Conservation (phyloP, 306 rosid genomes). For the Trifolium fragiferum region DNA sequence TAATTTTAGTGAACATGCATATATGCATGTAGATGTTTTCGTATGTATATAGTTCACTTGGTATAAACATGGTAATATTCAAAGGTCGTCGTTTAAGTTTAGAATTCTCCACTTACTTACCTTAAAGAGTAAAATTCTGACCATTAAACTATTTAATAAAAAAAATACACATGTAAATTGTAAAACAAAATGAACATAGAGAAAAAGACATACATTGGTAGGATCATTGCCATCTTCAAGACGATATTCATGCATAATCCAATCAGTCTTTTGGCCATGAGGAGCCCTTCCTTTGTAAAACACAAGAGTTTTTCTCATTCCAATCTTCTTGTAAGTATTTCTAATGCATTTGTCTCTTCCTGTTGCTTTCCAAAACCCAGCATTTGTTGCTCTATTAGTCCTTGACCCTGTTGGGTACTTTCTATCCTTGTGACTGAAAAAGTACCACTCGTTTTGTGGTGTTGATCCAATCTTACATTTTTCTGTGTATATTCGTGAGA, state of each 20-base stretch:
- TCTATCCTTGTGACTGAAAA: slow-evolving; percentile 96
- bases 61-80: no score
- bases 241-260: slow-evolving; percentile 99
- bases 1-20: no score
- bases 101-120: no score
- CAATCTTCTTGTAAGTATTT: slow-evolving; percentile 77
- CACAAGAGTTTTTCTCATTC: slow-evolving; percentile 93
- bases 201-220: slow-evolving; percentile 46
- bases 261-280: slow-evolving; percentile 92
- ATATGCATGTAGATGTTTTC: no score
- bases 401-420: slow-evolving; percentile 98
- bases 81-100: no score
- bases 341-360: slow-evolving; percentile 95
- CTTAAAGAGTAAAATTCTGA: no score
- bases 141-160: no score
- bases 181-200: background rate
- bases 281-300: slow-evolving; percentile 97
- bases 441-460: slow-evolving; percentile 97
- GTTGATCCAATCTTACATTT: slow-evolving; percentile 92
- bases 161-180: no score
- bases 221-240: slow-evolving; percentile 81
- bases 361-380: slow-evolving; percentile 98
- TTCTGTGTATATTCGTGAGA: slow-evolving; percentile 50
- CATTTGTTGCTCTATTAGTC: slow-evolving; percentile 89
- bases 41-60: no score